Percentiles rank a stretch among this genome's conserved stretches.
phyloP scores from a whole-genome alignment of 1,139 yeast genomes.

The Kodamaea anthophila region DNA sequence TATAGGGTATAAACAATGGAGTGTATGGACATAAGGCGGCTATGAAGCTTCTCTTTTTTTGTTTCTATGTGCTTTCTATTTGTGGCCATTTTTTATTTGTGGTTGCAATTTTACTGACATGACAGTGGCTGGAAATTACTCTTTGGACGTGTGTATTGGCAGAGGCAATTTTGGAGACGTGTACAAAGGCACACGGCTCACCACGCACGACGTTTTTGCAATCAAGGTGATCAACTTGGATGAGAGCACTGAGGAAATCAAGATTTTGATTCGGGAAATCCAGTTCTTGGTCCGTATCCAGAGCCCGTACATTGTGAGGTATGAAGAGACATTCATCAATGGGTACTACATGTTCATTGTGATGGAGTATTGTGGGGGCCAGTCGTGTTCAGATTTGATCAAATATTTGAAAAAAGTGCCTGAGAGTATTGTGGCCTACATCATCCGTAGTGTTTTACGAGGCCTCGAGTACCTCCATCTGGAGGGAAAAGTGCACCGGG shows the following conservation, averaged over 20 bases:
- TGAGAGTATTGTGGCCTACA: constrained; percentile 54
- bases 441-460: constrained; percentile 51
- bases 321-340: constrained; percentile 55
- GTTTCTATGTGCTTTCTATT: too few species aligned
- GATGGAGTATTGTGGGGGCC: constrained; percentile 92
- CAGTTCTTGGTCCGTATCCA: constrained; percentile 60
- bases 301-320: constrained; percentile 60
- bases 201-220: constrained; percentile 50
- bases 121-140: constrained; percentile 25
- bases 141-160: constrained; percentile 59
- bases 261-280: constrained; percentile 66
- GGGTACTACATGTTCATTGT: constrained; percentile 76
- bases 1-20: too few species aligned
- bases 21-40: too few species aligned
- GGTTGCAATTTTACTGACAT: too few species aligned
- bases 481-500: constrained; percentile 77
- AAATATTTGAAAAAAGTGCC: constrained; percentile 33
- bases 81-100: too few species aligned
- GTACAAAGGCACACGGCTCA: constrained; percentile 48
- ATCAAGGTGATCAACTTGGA: constrained; percentile 75
- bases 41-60: too few species aligned
- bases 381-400: constrained; percentile 72
- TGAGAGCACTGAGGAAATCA: constrained; percentile 66
- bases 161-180: constrained; percentile 87
- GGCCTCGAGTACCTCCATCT: constrained; percentile 69